A percentile compares a stretch with the other conserved stretches of the same genome.
phyloP scores from a whole-genome alignment of 768 basidiomycete species.

The Cystobasidium onofrii region DNA sequence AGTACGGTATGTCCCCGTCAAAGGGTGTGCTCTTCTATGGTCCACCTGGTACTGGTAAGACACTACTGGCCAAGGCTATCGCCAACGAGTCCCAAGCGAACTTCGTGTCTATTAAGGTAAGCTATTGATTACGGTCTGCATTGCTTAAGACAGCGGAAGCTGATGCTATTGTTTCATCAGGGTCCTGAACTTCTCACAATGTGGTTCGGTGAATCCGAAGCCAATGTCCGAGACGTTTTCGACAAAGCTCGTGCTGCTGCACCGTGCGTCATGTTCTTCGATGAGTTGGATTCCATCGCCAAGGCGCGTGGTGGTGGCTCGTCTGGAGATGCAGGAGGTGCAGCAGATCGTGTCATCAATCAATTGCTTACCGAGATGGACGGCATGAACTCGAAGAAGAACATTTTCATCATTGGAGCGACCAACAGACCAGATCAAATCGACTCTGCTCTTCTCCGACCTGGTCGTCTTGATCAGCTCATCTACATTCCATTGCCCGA shows the following conservation, averaged over 20 bases:
- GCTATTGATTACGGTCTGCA: not conserved
- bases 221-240: conserved; percentile 98
- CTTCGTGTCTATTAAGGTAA: conserved; percentile 95
- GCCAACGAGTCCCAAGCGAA: conserved; percentile 99
- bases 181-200: conserved; percentile 96
- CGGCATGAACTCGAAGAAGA: conserved; percentile 97
- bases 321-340: conserved; percentile 83
- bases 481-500: conserved; percentile 99
- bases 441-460: conserved; percentile 82
- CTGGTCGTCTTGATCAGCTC: conserved; percentile 96
- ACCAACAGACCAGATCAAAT: conserved; percentile 96
- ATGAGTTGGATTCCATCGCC: conserved; percentile 97
- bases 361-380: conserved; percentile 98
- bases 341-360: conserved; percentile 69
- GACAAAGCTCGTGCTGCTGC: conserved; percentile 99
- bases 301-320: conserved; percentile 79
- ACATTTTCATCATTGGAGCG: conserved; percentile 66
- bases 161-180: conserved; percentile 44
- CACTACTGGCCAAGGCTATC: conserved; percentile 93
- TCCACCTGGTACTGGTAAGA: conserved; percentile 99
- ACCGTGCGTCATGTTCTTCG: conserved; percentile 99
- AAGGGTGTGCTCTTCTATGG: conserved; percentile 99
- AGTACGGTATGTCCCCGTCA: conserved; percentile 99
- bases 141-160: not conserved
- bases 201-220: conserved; percentile 99